These are phyloP conservation scores for Alternaria sp. DNA, from an alignment of 2,329 filamentous ascomycete species.

Conservation along the genomic window DNA sequence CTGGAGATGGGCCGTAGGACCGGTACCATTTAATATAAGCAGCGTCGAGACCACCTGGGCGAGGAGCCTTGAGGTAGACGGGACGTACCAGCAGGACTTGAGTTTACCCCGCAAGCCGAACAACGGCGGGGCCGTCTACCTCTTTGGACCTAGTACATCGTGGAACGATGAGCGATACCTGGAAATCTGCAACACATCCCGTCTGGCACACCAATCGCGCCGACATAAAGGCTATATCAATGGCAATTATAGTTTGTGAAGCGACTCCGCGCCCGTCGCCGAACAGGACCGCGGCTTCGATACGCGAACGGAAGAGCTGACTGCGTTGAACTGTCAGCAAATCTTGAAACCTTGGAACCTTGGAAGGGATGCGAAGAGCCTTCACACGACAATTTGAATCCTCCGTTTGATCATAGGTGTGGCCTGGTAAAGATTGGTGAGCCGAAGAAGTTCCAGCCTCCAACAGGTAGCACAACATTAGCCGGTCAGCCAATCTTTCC, in stretches of 20 bases:
- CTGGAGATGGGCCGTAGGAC: neutral
- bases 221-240: neutral
- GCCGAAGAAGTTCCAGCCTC: neutral
- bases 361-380: neutral
- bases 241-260: neutral
- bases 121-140: slow-evolving; percentile 1
- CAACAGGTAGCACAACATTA: slow-evolving; percentile 15
- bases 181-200: neutral
- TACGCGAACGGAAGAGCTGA: slow-evolving; percentile 9
- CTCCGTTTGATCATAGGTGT: neutral
- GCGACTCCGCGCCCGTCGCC: neutral
- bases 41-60: neutral
- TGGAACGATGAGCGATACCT: slow-evolving; percentile 1
- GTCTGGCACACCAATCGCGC: slow-evolving; percentile 1
- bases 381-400: neutral
- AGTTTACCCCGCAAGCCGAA: slow-evolving; percentile 6
- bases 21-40: slow-evolving; percentile 2
- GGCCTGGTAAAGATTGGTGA: neutral
- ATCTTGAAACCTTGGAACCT: neutral
- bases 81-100: neutral
- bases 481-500: slow-evolving; percentile 18
- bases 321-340: neutral
- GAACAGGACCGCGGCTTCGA: neutral
- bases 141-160: slow-evolving; percentile 7
- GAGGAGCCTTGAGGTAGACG: neutral